A percentile compares a stretch with the other conserved stretches of the same genome.
phyloP scores from a whole-genome alignment of 169 alveolate genomes.

The Plasmodium blacklocki region DNA sequence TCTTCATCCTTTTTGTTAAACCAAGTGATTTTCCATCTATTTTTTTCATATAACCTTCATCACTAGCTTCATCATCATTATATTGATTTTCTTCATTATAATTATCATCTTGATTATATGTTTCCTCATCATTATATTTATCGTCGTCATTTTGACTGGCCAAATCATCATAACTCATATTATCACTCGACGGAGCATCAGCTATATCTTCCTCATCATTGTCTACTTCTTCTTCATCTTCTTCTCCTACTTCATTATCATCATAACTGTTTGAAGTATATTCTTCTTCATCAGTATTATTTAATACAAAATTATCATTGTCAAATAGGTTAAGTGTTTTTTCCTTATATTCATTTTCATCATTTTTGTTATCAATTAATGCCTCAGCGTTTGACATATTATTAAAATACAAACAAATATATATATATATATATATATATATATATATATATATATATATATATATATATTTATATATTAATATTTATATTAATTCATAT shows the following conservation, averaged over 20 bases:
- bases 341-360: background rate
- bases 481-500: no score
- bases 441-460: conserved; percentile 8
- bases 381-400: no score
- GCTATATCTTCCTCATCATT: conserved; percentile 76
- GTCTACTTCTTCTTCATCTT: conserved; percentile 65
- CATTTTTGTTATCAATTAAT: background rate
- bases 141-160: conserved; percentile 47
- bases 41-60: background rate
- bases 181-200: conserved; percentile 85
- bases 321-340: conserved; percentile 58
- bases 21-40: conserved; percentile 2
- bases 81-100: conserved; percentile 48
- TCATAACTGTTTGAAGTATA: conserved; percentile 60
- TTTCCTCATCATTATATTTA: conserved; percentile 66
- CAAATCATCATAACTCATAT: conserved; percentile 19
- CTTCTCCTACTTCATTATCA: conserved; percentile 64
- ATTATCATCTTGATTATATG: conserved; percentile 54
- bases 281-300: conserved; percentile 37
- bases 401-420: background rate
- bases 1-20: conserved; percentile 3
- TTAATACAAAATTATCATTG: conserved; percentile 50
- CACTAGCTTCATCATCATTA: conserved; percentile 52
- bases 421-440: background rate
- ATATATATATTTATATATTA: background rate